These are phyloP conservation scores for Penicillium bialowiezense DNA, from an alignment of 495 filamentous ascomycete species.

Conservation along the genomic window DNA sequence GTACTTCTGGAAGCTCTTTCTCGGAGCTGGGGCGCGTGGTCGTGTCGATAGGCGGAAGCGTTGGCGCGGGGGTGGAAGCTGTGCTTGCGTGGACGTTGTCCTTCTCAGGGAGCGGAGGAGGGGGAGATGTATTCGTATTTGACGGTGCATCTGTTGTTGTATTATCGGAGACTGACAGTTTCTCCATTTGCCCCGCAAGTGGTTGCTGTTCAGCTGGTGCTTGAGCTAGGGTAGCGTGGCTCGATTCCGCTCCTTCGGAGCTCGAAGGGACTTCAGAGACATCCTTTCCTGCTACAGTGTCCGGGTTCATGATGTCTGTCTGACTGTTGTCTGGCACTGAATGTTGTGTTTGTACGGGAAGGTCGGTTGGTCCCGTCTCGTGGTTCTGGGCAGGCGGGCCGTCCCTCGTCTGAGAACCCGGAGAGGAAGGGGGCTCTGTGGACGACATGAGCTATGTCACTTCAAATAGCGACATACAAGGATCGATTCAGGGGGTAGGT, in stretches of 20 bases:
- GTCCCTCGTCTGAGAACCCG: slow-evolving; percentile 28
- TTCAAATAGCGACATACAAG: slow-evolving; percentile 51
- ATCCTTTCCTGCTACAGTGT: slow-evolving; percentile 7
- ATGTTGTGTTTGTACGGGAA: slow-evolving; percentile 21
- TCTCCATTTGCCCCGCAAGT: slow-evolving; percentile 32
- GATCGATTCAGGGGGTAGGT: slow-evolving; percentile 31
- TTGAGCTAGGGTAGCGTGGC: slow-evolving; percentile 7
- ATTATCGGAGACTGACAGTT: slow-evolving; percentile 32
- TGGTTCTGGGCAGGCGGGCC: slow-evolving; percentile 14
- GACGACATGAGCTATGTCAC: slow-evolving; percentile 39
- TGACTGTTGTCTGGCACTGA: slow-evolving; percentile 9
- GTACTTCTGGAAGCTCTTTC: slow-evolving; percentile 56
- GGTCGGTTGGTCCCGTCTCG: slow-evolving; percentile 11
- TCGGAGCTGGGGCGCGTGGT: slow-evolving; percentile 37
- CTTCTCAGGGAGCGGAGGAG: slow-evolving; percentile 43
- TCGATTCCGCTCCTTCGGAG: slow-evolving; percentile 3
- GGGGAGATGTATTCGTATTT: slow-evolving; percentile 26
- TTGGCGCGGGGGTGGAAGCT: slow-evolving; percentile 49
- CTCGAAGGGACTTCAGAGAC: background rate
- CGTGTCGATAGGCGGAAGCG: slow-evolving; percentile 48
- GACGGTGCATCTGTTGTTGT: slow-evolving; percentile 16
- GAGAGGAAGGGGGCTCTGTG: slow-evolving; percentile 24
- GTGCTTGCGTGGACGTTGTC: slow-evolving; percentile 60
- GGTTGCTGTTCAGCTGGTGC: slow-evolving; percentile 19
- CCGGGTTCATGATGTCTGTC: slow-evolving; percentile 15